These are phyloP conservation scores for Pseudogymnoascus destructans DNA, from an alignment of 2,329 filamentous ascomycete species.

Conservation along the genomic window DNA sequence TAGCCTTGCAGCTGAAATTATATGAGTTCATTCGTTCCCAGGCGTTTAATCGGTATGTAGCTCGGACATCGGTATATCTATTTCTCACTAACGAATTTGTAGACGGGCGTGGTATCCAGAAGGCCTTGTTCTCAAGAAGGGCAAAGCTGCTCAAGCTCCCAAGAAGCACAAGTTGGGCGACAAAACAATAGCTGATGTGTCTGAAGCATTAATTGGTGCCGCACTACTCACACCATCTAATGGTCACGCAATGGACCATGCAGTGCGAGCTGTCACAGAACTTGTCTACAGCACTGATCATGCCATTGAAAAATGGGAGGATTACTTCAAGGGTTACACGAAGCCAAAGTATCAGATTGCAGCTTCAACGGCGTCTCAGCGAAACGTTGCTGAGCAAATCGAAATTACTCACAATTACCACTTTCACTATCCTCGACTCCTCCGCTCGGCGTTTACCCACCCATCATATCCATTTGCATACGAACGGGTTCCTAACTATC, in stretches of 20 bases:
- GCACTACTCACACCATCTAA: conserved; percentile 43
- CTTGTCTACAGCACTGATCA: conserved; percentile 62
- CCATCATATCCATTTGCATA: conserved; percentile 65
- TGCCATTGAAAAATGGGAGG: conserved; percentile 51
- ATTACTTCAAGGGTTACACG: conserved; percentile 59
- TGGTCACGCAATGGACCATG: conserved; percentile 38
- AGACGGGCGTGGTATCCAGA: conserved; percentile 80
- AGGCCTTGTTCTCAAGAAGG: conserved; percentile 57
- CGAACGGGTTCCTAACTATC: conserved; percentile 75
- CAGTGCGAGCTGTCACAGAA: conserved; percentile 49
- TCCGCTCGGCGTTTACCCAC: conserved; percentile 79
- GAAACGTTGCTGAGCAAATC: conserved; percentile 53
- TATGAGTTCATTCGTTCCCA: conserved; percentile 73
- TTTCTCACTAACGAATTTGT: not conserved
- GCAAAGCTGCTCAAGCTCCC: conserved; percentile 48
- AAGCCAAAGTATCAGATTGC: conserved; percentile 59
- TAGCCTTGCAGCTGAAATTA: conserved; percentile 49
- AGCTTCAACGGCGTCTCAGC: conserved; percentile 50
- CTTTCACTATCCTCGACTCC: conserved; percentile 63
- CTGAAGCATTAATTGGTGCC: conserved; percentile 85
- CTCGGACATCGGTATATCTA: not conserved
- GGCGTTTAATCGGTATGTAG: conserved; percentile 55
- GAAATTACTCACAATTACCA: conserved; percentile 42
- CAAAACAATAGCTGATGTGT: conserved; percentile 89
- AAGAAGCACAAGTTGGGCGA: conserved; percentile 59